Conservation (phyloP, 495 filamentous ascomycete genomes). For the Annulohypoxylon maeteangense region DNA sequence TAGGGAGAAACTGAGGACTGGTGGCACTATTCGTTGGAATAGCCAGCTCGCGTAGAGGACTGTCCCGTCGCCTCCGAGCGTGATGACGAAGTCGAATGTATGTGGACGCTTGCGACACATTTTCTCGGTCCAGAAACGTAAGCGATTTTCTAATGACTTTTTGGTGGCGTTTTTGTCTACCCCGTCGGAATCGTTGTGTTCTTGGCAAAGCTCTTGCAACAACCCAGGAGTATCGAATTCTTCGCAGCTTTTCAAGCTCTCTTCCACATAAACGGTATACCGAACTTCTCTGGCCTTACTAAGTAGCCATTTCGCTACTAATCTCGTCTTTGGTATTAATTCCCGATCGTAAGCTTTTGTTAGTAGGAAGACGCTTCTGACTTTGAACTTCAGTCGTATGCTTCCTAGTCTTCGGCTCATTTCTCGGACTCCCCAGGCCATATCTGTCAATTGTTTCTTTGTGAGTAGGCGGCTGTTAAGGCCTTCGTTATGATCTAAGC, state of each 20-base stretch:
- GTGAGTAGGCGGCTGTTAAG: slow-evolving; percentile 73
- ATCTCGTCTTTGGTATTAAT: slow-evolving; percentile 80
- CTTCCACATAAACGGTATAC: slow-evolving; percentile 85
- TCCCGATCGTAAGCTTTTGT: slow-evolving; percentile 88
- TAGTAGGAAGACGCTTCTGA: slow-evolving; percentile 85
- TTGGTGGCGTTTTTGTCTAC: slow-evolving; percentile 53
- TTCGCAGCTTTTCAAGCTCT: slow-evolving; percentile 72
- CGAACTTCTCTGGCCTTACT: slow-evolving; percentile 71
- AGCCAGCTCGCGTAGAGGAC: slow-evolving; percentile 96
- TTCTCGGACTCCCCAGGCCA: slow-evolving; percentile 95
- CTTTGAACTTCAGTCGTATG: slow-evolving; percentile 80
- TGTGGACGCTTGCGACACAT: slow-evolving; percentile 82
- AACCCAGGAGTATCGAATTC: slow-evolving; percentile 76
- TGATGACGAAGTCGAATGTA: slow-evolving; percentile 91
- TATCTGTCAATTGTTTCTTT: slow-evolving; percentile 91
- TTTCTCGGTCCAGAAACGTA: slow-evolving; percentile 85
- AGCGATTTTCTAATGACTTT: slow-evolving; percentile 63
- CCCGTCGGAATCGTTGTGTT: slow-evolving; percentile 45
- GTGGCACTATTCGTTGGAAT: slow-evolving; percentile 96
- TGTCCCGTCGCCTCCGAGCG: slow-evolving; percentile 95
- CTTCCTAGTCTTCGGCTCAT: slow-evolving; percentile 85
- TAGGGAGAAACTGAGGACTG: slow-evolving; percentile 88
- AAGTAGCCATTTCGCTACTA: slow-evolving; percentile 87
- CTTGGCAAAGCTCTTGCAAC: slow-evolving; percentile 54
- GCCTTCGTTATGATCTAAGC: slow-evolving; percentile 47